Percentiles rank a stretch among this genome's conserved stretches.
These are phyloP conservation scores for Vitis hybrid DNA, from an alignment of 177 flowering plant genomes.

Conservation along the genomic window DNA sequence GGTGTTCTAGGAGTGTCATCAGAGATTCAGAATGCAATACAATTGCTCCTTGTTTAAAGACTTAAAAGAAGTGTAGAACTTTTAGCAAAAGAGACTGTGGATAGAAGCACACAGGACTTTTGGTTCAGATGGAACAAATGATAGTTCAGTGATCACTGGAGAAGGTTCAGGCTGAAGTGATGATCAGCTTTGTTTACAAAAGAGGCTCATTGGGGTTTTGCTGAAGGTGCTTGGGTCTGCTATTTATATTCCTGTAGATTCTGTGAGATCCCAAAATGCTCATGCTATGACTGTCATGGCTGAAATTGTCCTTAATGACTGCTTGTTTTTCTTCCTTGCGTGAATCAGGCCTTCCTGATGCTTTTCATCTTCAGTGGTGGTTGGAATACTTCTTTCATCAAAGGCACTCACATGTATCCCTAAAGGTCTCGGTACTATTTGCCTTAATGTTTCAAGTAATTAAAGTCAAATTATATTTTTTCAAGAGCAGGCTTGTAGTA, in stretches of 20 bases:
- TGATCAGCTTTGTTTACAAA: conserved; percentile 63
- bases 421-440: conserved; percentile 90
- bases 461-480: too few relatives aligned
- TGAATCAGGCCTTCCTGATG: conserved; percentile 91
- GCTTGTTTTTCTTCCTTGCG: conserved; percentile 72
- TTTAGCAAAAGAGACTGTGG: conserved; percentile 67
- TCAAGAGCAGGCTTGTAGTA: too few relatives aligned
- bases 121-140: conserved; percentile 38
- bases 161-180: conserved; percentile 43
- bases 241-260: conserved; percentile 79
- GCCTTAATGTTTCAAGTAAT: conserved; percentile 53
- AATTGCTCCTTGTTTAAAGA: conserved; percentile 86
- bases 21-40: conserved; percentile 98
- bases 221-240: conserved; percentile 97
- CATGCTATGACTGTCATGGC: conserved; percentile 95
- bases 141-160: conserved; percentile 45
- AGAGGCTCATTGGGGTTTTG: conserved; percentile 79
- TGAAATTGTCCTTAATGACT: conserved; percentile 96
- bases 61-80: conserved; percentile 85
- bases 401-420: conserved; percentile 93
- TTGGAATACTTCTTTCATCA: conserved; percentile 84
- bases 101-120: conserved; percentile 73
- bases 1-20: conserved; percentile 75
- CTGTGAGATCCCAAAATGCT: conserved; percentile 59
- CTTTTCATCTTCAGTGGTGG: conserved; percentile 78